Evolutionary conservation across 768 basidiomycete genomes (phyloP).

Genomic region (Kwoniella mangroviensis): DNA sequence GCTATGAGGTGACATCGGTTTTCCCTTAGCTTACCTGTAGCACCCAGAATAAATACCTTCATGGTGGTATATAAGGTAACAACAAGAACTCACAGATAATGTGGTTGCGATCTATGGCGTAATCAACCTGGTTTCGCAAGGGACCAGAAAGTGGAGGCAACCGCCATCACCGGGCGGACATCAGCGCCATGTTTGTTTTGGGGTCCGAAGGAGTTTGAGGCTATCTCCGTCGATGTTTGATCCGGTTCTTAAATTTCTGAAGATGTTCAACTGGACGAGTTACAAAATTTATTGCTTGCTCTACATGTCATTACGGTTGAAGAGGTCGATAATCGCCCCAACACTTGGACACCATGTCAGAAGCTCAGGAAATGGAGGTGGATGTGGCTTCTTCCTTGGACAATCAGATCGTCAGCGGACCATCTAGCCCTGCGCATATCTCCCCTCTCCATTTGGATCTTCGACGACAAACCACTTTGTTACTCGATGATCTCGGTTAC

Average conservation of each 20-base stretch:
- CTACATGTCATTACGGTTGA: background rate
- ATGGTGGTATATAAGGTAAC: slow-evolving; percentile 22
- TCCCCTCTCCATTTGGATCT: slow-evolving; percentile 23
- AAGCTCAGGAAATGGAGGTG: slow-evolving; percentile 1
- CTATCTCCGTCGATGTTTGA: background rate
- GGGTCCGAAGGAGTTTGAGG: background rate
- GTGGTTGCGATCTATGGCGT: background rate
- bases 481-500: slow-evolving; percentile 28
- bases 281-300: background rate
- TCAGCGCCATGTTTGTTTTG: too few relatives aligned
- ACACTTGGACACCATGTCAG: slow-evolving; percentile 11
- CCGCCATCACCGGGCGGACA: background rate
- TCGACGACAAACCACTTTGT: slow-evolving; percentile 5
- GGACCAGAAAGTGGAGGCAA: background rate
- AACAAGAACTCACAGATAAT: background rate
- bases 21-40: slow-evolving; percentile 47
- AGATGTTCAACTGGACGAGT: background rate
- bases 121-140: background rate
- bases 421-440: background rate
- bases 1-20: background rate
- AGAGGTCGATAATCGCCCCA: background rate
- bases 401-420: background rate
- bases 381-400: background rate
- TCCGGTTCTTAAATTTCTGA: slow-evolving; percentile 18
- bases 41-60: slow-evolving; percentile 58